phyloP scores from a whole-genome alignment of 106 monocot species.

The Xerophyta viscosa region DNA sequence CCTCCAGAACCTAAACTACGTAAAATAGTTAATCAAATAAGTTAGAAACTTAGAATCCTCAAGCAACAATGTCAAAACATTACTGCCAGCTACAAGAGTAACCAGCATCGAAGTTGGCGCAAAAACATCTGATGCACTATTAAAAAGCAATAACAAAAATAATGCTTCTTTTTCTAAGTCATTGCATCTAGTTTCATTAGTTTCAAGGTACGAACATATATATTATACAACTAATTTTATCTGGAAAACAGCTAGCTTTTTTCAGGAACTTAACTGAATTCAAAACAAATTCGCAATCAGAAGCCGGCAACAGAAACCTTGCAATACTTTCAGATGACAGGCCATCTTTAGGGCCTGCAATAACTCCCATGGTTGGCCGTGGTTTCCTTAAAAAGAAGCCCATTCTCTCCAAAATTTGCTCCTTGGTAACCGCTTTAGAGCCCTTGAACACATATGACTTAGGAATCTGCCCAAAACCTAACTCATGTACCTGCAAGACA shows the following conservation, averaged over 20 bases:
- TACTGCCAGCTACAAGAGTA: too few relatives aligned
- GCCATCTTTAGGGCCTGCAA: slow-evolving; percentile 91
- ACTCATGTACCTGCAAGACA: slow-evolving; percentile 76
- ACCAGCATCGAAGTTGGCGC: too few relatives aligned
- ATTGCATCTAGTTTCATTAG: too few relatives aligned
- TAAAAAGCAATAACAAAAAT: too few relatives aligned
- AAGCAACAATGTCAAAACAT: too few relatives aligned
- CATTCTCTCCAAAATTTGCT: slow-evolving; percentile 87
- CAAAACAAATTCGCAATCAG: slow-evolving; percentile 83
- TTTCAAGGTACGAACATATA: not conserved
- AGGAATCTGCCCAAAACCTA: slow-evolving; percentile 81
- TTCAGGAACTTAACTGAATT: slow-evolving; percentile 59
- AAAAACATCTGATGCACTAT: too few relatives aligned
- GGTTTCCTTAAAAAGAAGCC: slow-evolving; percentile 64
- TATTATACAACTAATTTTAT: not conserved
- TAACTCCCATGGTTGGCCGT: slow-evolving; percentile 63
- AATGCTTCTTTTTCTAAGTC: too few relatives aligned
- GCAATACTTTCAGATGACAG: slow-evolving; percentile 79
- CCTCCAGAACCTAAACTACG: slow-evolving; percentile 67
- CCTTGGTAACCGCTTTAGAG: slow-evolving; percentile 84
- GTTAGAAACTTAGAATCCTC: slow-evolving; percentile 1
- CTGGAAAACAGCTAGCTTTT: not conserved
- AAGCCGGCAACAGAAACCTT: slow-evolving; percentile 78
- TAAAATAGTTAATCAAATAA: not conserved
- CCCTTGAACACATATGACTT: slow-evolving; percentile 91